A percentile compares a stretch with the other conserved stretches of the same genome.
Conservation (phyloP, 441 rosid species). For the Erodium chrysanthum region DNA sequence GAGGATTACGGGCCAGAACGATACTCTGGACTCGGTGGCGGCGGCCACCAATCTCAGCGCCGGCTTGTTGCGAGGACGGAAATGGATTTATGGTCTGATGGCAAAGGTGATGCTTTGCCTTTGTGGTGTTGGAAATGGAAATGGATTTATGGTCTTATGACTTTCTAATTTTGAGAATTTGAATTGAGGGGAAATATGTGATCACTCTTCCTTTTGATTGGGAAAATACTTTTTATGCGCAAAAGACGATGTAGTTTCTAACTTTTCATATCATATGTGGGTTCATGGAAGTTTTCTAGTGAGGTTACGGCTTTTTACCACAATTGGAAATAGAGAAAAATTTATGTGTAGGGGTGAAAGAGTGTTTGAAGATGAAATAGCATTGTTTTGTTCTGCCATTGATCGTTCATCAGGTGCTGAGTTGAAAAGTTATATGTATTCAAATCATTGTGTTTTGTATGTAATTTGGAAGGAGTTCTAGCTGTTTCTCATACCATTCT, state of each 20-base stretch:
- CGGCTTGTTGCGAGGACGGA: neutral
- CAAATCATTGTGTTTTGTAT: neutral
- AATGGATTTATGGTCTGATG: too few relatives aligned
- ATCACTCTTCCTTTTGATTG: too few relatives aligned
- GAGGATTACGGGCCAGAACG: constrained; percentile 31
- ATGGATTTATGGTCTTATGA: neutral
- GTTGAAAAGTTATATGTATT: neutral
- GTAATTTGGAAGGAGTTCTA: neutral
- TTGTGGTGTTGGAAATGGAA: neutral
- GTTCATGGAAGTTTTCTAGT: neutral
- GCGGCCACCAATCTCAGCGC: neutral
- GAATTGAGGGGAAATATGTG: neutral
- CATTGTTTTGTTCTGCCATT: neutral
- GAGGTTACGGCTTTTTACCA: neutral
- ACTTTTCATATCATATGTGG: neutral
- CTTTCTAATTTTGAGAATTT: neutral
- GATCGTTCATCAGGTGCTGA: neutral
- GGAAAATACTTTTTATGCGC: neutral
- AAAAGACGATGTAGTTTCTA: neutral
- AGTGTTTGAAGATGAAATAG: neutral
- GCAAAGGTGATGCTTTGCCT: constrained; percentile 14
- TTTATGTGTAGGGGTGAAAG: neutral
- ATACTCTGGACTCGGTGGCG: constrained; percentile 30
- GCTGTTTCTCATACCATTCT: neutral
- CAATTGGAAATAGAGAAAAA: neutral